Evolutionary conservation across 768 basidiomycete genomes (phyloP), one percentile per base, ranked within the genome.

Genomic region (Amanita phalloides): DNA sequence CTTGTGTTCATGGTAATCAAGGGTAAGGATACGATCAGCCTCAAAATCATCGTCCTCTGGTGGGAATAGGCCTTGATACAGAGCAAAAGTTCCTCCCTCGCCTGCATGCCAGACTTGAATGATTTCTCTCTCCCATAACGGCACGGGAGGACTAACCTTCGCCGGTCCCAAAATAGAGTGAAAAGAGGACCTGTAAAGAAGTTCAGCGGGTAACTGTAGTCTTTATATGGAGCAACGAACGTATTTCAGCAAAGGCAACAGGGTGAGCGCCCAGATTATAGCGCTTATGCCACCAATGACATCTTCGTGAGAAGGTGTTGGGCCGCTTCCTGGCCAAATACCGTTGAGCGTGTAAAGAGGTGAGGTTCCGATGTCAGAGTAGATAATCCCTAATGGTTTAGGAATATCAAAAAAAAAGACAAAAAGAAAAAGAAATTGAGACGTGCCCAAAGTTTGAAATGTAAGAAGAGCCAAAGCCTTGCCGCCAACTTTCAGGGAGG

Each of bases 61-160:
- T 13, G 82, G 82, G 56, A 73, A 82, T 8, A 84, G 60, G 17
- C 76, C 75, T 61, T 81, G 78, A 58, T 69, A 78, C 11, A 84
- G 63, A 0, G 83, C 82, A 57, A 84, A 86, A 5, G 78, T 74
- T 7, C 83, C 84, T 9, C 84, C 84, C 62, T 86, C 84, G 14
- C 83, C 80, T 73, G 51, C 54, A 35, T 6, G 2, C 4, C 13
- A 5, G 9, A 7, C 1, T 13, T 35, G n/a, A 55, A 14, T 20
- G 5, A 25, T 17, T 33, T 2, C 11, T 14, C 13, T 11, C 14
- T 14, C 6, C 30, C 14, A 20, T 20, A 10, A 17, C 17, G 44
- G 13, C 14, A 45, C n/a, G n/a, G 9, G 13, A 36, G 21, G 36
- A 17, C 30, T 17, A 17, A 47, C 46, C 46, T 47, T 47, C 46